Conservation (phyloP, 345 rosid species). For the Sonneratia caseolaris region DNA sequence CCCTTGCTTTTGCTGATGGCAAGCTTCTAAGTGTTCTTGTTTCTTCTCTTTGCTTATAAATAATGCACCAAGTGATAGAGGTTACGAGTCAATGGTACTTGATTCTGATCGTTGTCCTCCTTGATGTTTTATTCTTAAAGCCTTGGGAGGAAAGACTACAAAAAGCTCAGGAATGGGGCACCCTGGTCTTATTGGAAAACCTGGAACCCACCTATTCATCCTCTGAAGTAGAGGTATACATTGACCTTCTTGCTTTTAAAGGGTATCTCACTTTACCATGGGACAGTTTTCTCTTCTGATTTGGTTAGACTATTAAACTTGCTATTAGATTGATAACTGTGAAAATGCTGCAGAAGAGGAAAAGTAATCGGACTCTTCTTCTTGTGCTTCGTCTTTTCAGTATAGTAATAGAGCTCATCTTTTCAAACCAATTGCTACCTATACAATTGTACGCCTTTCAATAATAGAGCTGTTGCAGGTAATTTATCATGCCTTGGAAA, state of each 20-base stretch:
- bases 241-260: not conserved
- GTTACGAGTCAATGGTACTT: not conserved
- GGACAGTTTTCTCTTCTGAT: not conserved
- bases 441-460: not conserved
- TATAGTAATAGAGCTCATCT: too few relatives aligned
- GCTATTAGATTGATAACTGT: not conserved
- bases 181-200: slow-evolving; percentile 36
- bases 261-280: not conserved
- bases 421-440: too few relatives aligned
- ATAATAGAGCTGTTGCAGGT: not conserved
- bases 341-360: too few relatives aligned
- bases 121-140: slow-evolving; percentile 12
- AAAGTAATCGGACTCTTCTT: too few relatives aligned
- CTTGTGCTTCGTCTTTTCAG: too few relatives aligned
- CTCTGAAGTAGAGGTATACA: slow-evolving; percentile 46
- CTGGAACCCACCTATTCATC: slow-evolving; percentile 49
- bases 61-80: not conserved
- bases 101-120: not conserved
- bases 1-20: too few relatives aligned
- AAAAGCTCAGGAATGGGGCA: slow-evolving; percentile 23
- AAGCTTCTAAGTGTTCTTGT: not conserved
- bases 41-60: not conserved
- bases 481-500: not conserved
- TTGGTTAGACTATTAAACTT: not conserved
- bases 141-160: slow-evolving; percentile 35